Base-by-base conservation (phyloP, 768 basidiomycete species). In the Naganishia vishniacii region DNA sequence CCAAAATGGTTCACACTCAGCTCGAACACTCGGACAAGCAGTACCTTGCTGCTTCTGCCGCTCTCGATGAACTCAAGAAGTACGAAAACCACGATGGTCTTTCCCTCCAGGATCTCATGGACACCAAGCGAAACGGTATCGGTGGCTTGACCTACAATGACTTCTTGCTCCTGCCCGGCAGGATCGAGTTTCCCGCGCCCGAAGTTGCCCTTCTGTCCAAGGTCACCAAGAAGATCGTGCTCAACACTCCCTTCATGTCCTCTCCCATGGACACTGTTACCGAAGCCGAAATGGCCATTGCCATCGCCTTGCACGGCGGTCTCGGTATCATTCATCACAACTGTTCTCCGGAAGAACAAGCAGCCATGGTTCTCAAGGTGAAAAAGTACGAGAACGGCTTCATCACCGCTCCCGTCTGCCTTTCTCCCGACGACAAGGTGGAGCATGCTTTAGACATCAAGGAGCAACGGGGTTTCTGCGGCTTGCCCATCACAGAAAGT, bases 201-300 rank as follows among this genome's bases (percentile, higher is more conserved):
- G 84, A 84, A 46, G 53, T 56, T 25, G 4, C 31, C 23, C 53
- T 56, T 23, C 20, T 37, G 23, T 56, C 53, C 53, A 78, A 82
- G 61, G 85, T 99, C 64, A 95, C 94, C 25, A 86, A 88, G 62
- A 95, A 95, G 70, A 89, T 97, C 71, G 71, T 74, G 25, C 82
- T 99, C 71, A 97, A 91, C 80, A 93, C 92, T 0, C 95, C 94
- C 0, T 94, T 99, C 80, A 81, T 97, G 81, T 94, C 91, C 77
- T 93, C 90, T 58, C 94, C 95, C 16, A 99, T 99, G 95, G 95
- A 99, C 80, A 99, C 95, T 47, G 95, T 98, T 70, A 98, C 95
- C 0, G 95, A 97, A 79, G 85, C 83, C 60, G 91, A 78, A 28
- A 78, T 78, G 78, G 78, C 78, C 48, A 78, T 78, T 67, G 69